Evolutionary conservation across 2,329 filamentous ascomycete species (phyloP), one percentile per base, ranked within the genome.

Genomic region (Fusarium nurragi): DNA sequence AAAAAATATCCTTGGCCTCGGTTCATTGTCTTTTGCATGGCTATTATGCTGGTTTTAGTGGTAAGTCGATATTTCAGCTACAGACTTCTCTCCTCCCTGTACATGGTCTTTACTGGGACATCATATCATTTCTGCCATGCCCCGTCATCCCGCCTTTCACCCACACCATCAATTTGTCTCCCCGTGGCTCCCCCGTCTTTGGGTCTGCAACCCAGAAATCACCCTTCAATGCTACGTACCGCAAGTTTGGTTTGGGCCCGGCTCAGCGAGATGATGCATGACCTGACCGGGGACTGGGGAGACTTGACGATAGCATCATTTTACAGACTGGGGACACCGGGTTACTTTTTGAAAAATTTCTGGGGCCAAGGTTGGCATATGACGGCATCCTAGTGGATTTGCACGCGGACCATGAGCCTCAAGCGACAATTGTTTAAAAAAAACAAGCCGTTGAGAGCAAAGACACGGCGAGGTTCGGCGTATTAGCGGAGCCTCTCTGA

Each of bases 401-500:
- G 32, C 30, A 25, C 47, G 21, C 44, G 23, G 43, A 26, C 34
- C 47, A 34, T 47, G 60, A 60, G 52, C 52, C 56, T 50, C 40
- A 46, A 64, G 37, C 39, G 38, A 57, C 37, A 23, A 49, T 19
- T 36, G 21, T 26, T 54, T 41, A 51, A 54, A 34, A 26, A 43
- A 54, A 49, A 39, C 54, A 56, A 55, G 55, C 48, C 49, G 55
- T 67, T 67, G 34, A 36, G 40, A 28, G 65, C 39, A 56, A 54
- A 52, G 45, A 54, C 44, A 46, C 64, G 58, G 59, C 65, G 32
- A 61, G 54, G 67, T 61, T 71, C 69, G 69, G 69, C 69, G 67
- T 70, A 71, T 71, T 71, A 70, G 69, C 69, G 69, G 69, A 71
- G 69, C 64, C 53, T 62, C 49, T 49, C 49, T 44, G 45, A 38